A percentile compares a stretch with the other conserved stretches of the same genome.
phyloP scores from a whole-genome alignment of 352 stramenopile species.

The Globisporangium canariense region DNA sequence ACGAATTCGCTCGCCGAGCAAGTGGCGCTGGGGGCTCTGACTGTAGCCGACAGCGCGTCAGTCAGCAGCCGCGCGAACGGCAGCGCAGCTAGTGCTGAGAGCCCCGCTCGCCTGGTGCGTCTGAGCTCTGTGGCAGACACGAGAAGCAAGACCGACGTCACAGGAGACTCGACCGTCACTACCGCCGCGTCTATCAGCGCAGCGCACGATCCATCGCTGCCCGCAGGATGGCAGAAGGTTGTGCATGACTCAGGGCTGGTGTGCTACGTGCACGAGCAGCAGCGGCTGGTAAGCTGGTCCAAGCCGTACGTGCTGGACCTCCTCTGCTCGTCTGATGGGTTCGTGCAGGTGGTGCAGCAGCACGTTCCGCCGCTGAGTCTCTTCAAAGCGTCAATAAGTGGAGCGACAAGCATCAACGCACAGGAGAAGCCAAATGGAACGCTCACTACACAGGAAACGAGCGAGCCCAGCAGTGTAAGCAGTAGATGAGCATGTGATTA shows the following conservation, averaged over 20 bases:
- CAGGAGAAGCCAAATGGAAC: neutral
- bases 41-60: neutral
- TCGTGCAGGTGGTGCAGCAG: constrained; percentile 41
- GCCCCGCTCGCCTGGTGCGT: constrained; percentile 41
- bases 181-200: constrained; percentile 7
- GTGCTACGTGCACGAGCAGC: constrained; percentile 61
- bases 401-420: neutral
- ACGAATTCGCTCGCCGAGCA: constrained; percentile 18
- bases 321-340: constrained; percentile 24
- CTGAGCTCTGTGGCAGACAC: constrained; percentile 41
- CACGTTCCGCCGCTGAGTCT: constrained; percentile 70
- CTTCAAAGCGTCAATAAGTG: constrained; percentile 30
- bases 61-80: neutral
- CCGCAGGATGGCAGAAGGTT: constrained; percentile 58
- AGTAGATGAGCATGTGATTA: neutral
- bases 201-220: constrained; percentile 32
- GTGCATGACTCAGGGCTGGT: constrained; percentile 61
- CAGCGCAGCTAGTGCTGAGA: constrained; percentile 21
- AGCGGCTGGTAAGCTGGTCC: constrained; percentile 66
- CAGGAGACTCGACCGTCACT: constrained; percentile 1
- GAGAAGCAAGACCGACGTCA: constrained; percentile 11
- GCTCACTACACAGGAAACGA: neutral
- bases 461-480: constrained; percentile 5
- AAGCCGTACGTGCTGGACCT: constrained; percentile 57
- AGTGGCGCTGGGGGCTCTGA: constrained; percentile 22